Evolutionary conservation across 345 rosid species (phyloP), one percentile per base, ranked within the genome.

Genomic region (Aquilaria malaccensis): DNA sequence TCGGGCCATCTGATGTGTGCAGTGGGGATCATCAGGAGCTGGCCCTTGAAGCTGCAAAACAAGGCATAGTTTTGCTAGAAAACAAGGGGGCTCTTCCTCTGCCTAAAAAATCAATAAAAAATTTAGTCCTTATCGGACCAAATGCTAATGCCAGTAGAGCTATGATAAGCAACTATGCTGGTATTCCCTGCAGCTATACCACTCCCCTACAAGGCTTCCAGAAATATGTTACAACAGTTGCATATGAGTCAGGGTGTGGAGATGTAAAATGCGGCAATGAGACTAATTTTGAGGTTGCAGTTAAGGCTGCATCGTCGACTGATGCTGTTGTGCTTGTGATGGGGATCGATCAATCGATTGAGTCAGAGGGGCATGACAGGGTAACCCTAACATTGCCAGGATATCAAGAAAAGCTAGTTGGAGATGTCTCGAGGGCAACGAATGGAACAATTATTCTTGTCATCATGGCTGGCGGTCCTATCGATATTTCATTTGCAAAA

Each of bases 161-260:
- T 2, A 77, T 77, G 80, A 56, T 78, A 30, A 72, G 80, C 52
- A 76, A 68, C 68, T 81, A 75, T 55, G 79, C 79, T 0, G 82
- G 82, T 10, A 22, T 66, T 6, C 76, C 85, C 32, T 77, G 85
- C 52, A 13, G 68, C 45, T 77, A 72, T 57, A 71, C 73, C 1
- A 75, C 67, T 33, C 85, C 85, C 12, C 60, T 81, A 7, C 68
- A 77, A 41, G 78, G 85, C 32, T 52, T 81, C 30, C 50, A 63
- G 33, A 75, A 68, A 56, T 81, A 63, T 49, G 62, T 55, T 9
- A 10, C 67, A 5, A 13, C 56, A 0, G 55, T 50, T 45, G 61
- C 53, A 0, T 73, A 65, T 48, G 55, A 57, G 48, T 45, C 64
- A 0, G 82, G 85, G 9, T 77, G 82, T 6, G 14, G 12, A 2